A percentile compares a stretch with the other conserved stretches of the same genome.
phyloP scores from a whole-genome alignment of 1,139 yeast species.

The Lodderomyces margitis region DNA sequence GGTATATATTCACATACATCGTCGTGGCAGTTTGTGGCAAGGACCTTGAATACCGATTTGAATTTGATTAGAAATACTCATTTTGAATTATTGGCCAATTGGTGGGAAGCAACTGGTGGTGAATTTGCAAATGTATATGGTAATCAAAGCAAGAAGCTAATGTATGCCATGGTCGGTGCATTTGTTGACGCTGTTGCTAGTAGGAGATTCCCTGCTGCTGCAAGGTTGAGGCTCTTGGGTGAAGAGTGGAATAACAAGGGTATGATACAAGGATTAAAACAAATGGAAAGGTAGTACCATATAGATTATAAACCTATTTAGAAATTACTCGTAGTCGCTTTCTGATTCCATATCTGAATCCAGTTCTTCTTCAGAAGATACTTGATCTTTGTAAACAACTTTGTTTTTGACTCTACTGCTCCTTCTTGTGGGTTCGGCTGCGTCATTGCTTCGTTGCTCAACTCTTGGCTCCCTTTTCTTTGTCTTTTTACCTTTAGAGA shows the following conservation, averaged over 20 bases:
- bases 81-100: constrained; percentile 67
- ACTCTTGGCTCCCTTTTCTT: background rate
- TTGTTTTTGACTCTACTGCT: constrained; percentile 40
- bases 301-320: background rate
- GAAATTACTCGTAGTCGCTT: background rate
- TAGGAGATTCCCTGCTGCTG: constrained; percentile 68
- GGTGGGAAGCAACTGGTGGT: constrained; percentile 88
- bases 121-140: constrained; percentile 60
- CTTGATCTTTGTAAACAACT: constrained; percentile 38
- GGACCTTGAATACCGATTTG: constrained; percentile 59
- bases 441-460: constrained; percentile 1
- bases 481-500: constrained; percentile 1
- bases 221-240: constrained; percentile 68
- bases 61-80: constrained; percentile 62
- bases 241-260: constrained; percentile 67
- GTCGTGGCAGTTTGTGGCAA: constrained; percentile 76
- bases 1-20: constrained; percentile 29
- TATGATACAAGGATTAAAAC: constrained; percentile 46
- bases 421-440: constrained; percentile 34
- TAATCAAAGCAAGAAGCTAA: constrained; percentile 63
- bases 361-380: constrained; percentile 18
- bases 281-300: constrained; percentile 41
- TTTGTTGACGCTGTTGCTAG: constrained; percentile 54
- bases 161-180: constrained; percentile 29
- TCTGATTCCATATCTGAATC: constrained; percentile 2